Conservation (phyloP, 768 basidiomycete species). For the Tulasnella sp. region DNA sequence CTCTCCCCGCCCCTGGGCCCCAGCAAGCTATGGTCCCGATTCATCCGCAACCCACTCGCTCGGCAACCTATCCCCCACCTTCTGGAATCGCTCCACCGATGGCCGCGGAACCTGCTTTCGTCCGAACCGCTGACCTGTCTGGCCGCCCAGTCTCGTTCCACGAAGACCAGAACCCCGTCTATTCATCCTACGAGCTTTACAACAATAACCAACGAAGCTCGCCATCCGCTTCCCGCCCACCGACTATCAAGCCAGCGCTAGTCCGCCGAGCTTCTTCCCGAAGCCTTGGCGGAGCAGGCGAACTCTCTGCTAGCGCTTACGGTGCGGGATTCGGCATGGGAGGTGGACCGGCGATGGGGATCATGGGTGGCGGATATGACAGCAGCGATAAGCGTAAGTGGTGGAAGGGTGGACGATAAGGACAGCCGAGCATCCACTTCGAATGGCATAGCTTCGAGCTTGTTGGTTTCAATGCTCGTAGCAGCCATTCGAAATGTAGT, state of each 20-base stretch:
- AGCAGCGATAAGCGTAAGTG: conserved; percentile 10
- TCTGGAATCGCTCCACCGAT: not conserved
- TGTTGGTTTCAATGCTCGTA: not conserved
- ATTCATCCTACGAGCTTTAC: conserved; percentile 27
- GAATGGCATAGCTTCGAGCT: conserved; percentile 6
- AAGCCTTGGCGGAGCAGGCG: not conserved
- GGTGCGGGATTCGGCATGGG: conserved; percentile 23
- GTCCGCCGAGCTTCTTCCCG: conserved; percentile 13
- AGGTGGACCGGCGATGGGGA: conserved; percentile 9
- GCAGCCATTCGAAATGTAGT: not conserved
- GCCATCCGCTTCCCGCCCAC: conserved; percentile 13
- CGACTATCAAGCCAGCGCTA: not conserved
- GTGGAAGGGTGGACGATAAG: conserved; percentile 26
- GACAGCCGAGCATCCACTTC: not conserved
- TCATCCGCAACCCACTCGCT: conserved; percentile 20
- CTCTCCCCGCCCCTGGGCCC: conserved; percentile 13
- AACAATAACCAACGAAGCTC: conserved; percentile 12
- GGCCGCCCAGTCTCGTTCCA: conserved; percentile 18
- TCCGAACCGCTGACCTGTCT: conserved; percentile 7
- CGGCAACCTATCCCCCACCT: not conserved
- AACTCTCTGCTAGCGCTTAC: conserved; percentile 22
- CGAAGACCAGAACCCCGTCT: conserved; percentile 17
- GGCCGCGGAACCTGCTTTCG: conserved; percentile 19
- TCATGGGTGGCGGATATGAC: conserved; percentile 26
- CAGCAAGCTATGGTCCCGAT: conserved; percentile 13